Conservation (phyloP, 2,329 filamentous ascomycete genomes). For the Penicillium sp. region DNA sequence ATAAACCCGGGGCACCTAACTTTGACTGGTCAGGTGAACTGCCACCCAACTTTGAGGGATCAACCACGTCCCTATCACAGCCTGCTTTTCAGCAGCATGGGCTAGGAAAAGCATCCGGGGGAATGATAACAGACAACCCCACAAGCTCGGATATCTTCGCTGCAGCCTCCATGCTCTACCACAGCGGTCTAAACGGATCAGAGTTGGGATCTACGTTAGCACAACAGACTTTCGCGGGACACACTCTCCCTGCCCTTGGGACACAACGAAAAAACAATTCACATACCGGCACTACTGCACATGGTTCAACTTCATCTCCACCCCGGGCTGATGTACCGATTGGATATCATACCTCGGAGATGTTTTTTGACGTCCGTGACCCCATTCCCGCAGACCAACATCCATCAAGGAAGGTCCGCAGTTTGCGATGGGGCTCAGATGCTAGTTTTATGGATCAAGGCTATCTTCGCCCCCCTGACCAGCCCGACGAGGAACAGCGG, state of each 20-base stretch:
- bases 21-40: conserved; percentile 51
- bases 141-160: conserved; percentile 55
- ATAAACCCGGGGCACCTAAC: conserved; percentile 31
- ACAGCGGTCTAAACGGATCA: conserved; percentile 34
- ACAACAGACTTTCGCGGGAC: conserved; percentile 30
- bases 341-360: conserved; percentile 40
- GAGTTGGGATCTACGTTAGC: conserved; percentile 33
- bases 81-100: conserved; percentile 40
- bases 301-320: conserved; percentile 12
- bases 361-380: conserved; percentile 41
- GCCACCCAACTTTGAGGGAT: conserved; percentile 65
- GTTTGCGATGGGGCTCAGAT: conserved; percentile 68
- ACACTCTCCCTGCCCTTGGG: conserved; percentile 26
- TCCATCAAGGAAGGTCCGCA: conserved; percentile 41
- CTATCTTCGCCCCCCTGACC: conserved; percentile 59
- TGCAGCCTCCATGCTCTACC: conserved; percentile 53
- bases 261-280: conserved; percentile 17
- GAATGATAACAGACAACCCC: conserved; percentile 26
- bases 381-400: conserved; percentile 37
- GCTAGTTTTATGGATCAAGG: conserved; percentile 60
- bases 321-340: conserved; percentile 27
- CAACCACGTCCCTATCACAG: conserved; percentile 62
- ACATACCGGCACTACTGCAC: conserved; percentile 21
- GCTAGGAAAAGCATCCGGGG: conserved; percentile 27
- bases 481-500: conserved; percentile 60